Base-by-base conservation (phyloP, 202 grass and related monocot genomes). In the Hordeum pubiflorum region DNA sequence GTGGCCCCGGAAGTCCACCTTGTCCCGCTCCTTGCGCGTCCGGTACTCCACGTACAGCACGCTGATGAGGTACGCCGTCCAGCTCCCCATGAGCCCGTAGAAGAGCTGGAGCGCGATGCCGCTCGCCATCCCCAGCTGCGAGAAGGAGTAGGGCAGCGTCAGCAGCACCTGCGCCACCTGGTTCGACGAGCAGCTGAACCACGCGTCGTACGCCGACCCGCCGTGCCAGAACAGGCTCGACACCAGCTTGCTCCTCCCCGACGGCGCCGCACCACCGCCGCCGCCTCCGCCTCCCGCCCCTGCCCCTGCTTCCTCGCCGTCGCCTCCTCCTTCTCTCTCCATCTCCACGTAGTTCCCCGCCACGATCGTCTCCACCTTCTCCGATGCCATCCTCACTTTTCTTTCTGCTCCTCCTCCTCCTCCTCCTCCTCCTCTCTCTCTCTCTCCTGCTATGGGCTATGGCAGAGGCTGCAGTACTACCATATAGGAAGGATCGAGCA, bases 111-210 rank as follows among this genome's bases (percentile, higher is more conserved):
- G 76, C 3, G 84, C 10, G 14, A 99, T 41, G 9, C 96, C 96
- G 0, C 92, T 95, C 43, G 56, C 80, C 96, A 99, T 95, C 4
- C 96, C 96, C 2, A 99, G 87, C 82, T 99, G 96, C 57, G 96
- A 95, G 87, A 99, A 99, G 2, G 96, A 99, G 87, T 99, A 99
- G 11, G 96, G 96, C 85, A 99, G 83, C 48, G 96, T 99, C 81
- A 99, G 90, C 57, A 99, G 92, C 82, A 99, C 96, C 89, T 99
- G 96, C 32, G 96, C 96, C 78, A 99, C 96, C 94, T 97, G 94
- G 81, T 97, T 97, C 3, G 94, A 97, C 27, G 94, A 83, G 70
- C 94, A 97, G 81, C 94, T 94, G 89, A 97, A 97, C 94, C 94
- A 97, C 17, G 94, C 94, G 87, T 97, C 94, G 57, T 94, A 97